A percentile compares a stretch with the other conserved stretches of the same genome.
Conservation (phyloP, 176 grass and related monocot species). For the Paspalum vaginatum region DNA sequence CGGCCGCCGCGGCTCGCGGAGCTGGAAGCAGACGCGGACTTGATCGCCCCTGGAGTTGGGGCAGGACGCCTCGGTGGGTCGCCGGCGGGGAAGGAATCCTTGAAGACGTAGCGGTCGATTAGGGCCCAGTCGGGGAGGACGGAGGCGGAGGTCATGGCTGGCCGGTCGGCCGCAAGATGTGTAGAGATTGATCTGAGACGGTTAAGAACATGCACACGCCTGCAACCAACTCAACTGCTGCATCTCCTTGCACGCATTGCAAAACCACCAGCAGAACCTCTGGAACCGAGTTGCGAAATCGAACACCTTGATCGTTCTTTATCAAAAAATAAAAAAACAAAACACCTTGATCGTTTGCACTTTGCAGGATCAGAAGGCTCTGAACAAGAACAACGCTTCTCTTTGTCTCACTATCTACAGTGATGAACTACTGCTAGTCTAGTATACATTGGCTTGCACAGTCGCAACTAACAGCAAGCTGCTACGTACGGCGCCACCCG, state of each 20-base stretch:
- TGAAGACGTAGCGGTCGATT: not conserved
- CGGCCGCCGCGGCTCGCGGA: not conserved
- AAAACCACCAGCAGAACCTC: too few species aligned
- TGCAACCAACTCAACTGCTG: too few species aligned
- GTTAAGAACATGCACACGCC: too few species aligned
- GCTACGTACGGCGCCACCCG: not conserved
- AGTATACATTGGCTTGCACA: not conserved
- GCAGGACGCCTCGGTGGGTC: not conserved
- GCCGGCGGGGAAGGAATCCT: not conserved
- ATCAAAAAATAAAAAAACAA: too few species aligned
- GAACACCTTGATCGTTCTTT: too few species aligned
- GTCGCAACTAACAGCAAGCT: not conserved
- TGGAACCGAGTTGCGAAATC: too few species aligned
- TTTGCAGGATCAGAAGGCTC: not conserved
- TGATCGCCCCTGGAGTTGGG: slow-evolving; percentile 16
- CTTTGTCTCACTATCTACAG: not conserved
- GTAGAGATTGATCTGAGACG: too few species aligned
- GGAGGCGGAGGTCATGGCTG: not conserved
- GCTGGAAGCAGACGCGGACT: not conserved
- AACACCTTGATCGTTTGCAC: not conserved
- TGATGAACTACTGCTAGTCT: not conserved
- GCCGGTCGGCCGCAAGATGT: not conserved
- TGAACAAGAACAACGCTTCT: not conserved
- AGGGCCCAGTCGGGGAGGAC: not conserved
- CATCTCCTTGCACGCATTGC: too few species aligned